Evolutionary conservation across 768 basidiomycete species (phyloP).

Genomic region (Lanmaoa pseudosensibilis): DNA sequence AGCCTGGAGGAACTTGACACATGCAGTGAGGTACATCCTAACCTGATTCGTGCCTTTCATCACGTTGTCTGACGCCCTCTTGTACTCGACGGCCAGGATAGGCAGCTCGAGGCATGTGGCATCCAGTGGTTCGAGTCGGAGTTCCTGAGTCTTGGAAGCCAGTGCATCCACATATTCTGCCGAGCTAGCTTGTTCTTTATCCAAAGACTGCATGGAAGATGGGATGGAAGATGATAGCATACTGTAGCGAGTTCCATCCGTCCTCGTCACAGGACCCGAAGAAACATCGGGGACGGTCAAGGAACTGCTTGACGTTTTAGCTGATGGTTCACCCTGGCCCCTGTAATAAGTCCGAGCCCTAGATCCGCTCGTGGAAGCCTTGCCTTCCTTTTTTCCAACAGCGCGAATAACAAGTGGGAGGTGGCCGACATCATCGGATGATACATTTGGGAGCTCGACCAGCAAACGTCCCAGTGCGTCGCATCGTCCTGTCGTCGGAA

Average conservation of each 20-base stretch:
- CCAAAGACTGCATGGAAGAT: neutral
- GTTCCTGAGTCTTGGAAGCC: neutral
- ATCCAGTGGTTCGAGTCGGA: neutral
- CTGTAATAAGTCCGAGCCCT: neutral
- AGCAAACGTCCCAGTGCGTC: slow-evolving; percentile 4
- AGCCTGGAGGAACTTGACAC: slow-evolving; percentile 6
- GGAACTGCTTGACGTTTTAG: neutral
- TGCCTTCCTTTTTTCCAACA: neutral
- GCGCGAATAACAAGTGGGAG: neutral
- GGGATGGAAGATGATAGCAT: neutral
- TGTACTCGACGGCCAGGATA: slow-evolving; percentile 7
- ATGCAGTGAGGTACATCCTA: slow-evolving; percentile 9
- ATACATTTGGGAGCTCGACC: neutral
- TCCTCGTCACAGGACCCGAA: neutral
- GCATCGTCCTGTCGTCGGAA: slow-evolving; percentile 1
- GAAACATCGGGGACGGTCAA: neutral
- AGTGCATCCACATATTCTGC: neutral
- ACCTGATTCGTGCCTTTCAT: slow-evolving; percentile 5
- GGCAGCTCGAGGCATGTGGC: slow-evolving; percentile 1
- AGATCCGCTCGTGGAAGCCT: neutral
- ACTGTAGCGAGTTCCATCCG: neutral
- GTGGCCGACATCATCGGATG: neutral
- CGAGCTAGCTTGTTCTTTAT: neutral
- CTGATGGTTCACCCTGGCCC: neutral
- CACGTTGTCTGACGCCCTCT: neutral